phyloP scores from a whole-genome alignment of 805 yeast species.

The Metschnikowia vanudenii region DNA sequence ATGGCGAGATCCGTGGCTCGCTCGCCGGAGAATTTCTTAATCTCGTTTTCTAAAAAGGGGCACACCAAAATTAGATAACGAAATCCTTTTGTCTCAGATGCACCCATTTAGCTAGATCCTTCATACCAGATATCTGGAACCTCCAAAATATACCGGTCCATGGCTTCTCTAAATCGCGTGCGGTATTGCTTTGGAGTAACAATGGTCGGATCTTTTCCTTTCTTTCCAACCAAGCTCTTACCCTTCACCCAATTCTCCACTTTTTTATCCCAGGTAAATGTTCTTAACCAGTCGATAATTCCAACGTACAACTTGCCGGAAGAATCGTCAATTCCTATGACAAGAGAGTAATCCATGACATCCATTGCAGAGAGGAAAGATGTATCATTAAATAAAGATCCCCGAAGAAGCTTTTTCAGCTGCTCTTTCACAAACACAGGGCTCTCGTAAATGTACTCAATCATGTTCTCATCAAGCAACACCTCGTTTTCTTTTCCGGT shows the following conservation, averaged over 20 bases:
- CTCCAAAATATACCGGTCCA: slow-evolving; percentile 92
- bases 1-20: no score
- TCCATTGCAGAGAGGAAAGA: slow-evolving; percentile 93
- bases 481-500: slow-evolving; percentile 96
- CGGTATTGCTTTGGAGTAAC: slow-evolving; percentile 96
- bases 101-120: slow-evolving; percentile 21
- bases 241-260: slow-evolving; percentile 99
- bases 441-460: slow-evolving; percentile 92
- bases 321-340: slow-evolving; percentile 79
- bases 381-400: slow-evolving; percentile 94
- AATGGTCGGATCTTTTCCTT: slow-evolving; percentile 92
- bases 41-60: no score
- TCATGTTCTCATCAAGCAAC: slow-evolving; percentile 94
- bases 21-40: no score
- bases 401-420: slow-evolving; percentile 78
- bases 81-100: background rate
- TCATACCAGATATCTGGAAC: slow-evolving; percentile 78
- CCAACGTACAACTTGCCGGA: slow-evolving; percentile 81
- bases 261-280: slow-evolving; percentile 98
- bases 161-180: slow-evolving; percentile 91
- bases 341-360: slow-evolving; percentile 97
- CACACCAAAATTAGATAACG: no score
- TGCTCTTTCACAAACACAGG: slow-evolving; percentile 93
- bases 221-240: slow-evolving; percentile 77
- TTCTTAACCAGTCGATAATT: slow-evolving; percentile 87